Percentiles rank a stretch among this genome's conserved stretches.
phyloP scores from a whole-genome alignment of 1,284 basidiomycete species.

The Tranzscheliella williamsii region DNA sequence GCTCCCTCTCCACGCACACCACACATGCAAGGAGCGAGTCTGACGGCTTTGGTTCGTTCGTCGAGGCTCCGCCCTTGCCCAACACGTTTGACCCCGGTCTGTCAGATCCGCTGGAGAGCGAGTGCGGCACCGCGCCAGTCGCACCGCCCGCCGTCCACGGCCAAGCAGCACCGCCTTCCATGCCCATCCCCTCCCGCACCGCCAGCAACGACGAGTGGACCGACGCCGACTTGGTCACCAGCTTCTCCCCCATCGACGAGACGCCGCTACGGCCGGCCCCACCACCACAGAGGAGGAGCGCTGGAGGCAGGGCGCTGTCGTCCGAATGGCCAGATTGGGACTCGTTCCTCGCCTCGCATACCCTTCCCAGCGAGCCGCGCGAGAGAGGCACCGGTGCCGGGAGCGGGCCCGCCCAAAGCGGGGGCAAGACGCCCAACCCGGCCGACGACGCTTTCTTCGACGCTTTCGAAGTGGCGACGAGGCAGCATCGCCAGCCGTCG shows the following conservation, averaged over 20 bases:
- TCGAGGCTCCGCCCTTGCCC: conserved; percentile 25
- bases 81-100: conserved; percentile 22
- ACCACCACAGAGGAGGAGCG: not conserved
- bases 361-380: conserved; percentile 9
- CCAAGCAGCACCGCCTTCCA: conserved; percentile 9
- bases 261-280: not conserved
- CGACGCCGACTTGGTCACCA: conserved; percentile 38
- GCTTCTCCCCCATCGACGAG: conserved; percentile 34
- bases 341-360: conserved; percentile 26
- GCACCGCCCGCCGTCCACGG: not conserved
- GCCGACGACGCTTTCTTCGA: conserved; percentile 46
- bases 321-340: conserved; percentile 36
- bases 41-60: conserved; percentile 40
- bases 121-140: not conserved
- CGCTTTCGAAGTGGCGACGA: conserved; percentile 34
- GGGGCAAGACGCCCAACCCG: conserved; percentile 5
- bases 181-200: conserved; percentile 1
- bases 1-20: conserved; percentile 18
- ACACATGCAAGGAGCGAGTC: conserved; percentile 20
- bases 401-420: too few species aligned
- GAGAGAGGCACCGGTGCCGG: not conserved
- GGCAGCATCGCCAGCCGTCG: conserved; percentile 30
- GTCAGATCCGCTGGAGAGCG: conserved; percentile 9
- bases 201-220: conserved; percentile 20
- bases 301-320: conserved; percentile 18